phyloP scores from a whole-genome alignment of 805 yeast species.

The Millerozyma miso region DNA sequence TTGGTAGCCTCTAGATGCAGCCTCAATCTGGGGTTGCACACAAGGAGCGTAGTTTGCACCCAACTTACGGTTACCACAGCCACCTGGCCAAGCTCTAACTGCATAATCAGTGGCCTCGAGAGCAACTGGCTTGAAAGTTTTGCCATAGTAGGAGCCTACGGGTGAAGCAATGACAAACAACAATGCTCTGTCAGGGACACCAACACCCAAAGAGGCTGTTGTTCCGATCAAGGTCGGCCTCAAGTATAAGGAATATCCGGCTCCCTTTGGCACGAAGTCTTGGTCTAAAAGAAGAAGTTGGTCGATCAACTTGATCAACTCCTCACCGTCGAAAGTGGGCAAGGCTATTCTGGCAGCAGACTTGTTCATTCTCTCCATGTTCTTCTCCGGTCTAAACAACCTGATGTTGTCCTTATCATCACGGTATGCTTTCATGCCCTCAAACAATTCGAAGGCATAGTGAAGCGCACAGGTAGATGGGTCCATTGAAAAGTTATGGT shows the following conservation, averaged over 20 bases:
- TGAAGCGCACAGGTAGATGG: conserved; percentile 92
- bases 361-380: conserved; percentile 86
- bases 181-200: conserved; percentile 75
- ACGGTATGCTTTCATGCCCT: conserved; percentile 90
- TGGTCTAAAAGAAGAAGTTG: conserved; percentile 72
- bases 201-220: conserved; percentile 81
- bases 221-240: conserved; percentile 97
- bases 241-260: conserved; percentile 87
- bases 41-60: conserved; percentile 99
- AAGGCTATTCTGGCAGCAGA: conserved; percentile 87
- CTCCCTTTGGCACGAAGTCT: conserved; percentile 75
- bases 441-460: conserved; percentile 91
- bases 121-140: conserved; percentile 93
- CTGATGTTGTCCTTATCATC: conserved; percentile 61
- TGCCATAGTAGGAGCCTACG: conserved; percentile 87
- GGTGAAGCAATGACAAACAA: conserved; percentile 89
- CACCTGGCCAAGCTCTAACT: conserved; percentile 99
- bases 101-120: conserved; percentile 95
- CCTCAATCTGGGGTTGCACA: conserved; percentile 83
- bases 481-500: conserved; percentile 69
- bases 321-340: conserved; percentile 80
- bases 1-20: conserved; percentile 87
- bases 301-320: conserved; percentile 69
- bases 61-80: conserved; percentile 91
- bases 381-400: conserved; percentile 86